phyloP scores from a whole-genome alignment of 2,329 filamentous ascomycete genomes.

The Aspergillus sp. region DNA sequence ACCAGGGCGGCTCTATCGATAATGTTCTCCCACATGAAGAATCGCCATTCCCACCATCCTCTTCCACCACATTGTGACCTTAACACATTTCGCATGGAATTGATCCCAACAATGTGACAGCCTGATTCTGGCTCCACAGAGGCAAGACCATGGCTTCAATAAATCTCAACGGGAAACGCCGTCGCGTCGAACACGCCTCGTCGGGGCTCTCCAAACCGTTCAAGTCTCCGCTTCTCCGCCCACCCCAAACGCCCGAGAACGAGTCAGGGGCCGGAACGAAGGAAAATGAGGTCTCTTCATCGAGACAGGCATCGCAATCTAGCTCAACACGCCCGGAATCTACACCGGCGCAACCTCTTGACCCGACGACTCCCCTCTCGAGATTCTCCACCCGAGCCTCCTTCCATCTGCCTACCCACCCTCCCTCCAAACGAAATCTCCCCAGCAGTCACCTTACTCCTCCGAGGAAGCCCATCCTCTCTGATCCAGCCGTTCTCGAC shows the following conservation, averaged over 20 bases:
- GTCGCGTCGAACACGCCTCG: constrained; percentile 57
- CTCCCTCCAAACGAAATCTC: constrained; percentile 8
- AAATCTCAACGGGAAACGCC: constrained; percentile 54
- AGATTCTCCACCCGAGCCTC: not conserved
- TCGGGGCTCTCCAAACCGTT: constrained; percentile 67
- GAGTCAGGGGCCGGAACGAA: not conserved
- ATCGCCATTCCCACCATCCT: not conserved
- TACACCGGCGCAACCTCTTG: not conserved
- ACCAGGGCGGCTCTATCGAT: constrained; percentile 12
- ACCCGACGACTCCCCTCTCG: not conserved
- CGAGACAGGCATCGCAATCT: not conserved
- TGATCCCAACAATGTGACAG: not conserved
- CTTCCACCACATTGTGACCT: not conserved
- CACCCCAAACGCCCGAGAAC: constrained; percentile 17
- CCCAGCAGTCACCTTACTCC: constrained; percentile 9
- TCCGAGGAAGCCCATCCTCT: constrained; percentile 9
- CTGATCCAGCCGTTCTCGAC: constrained; percentile 25
- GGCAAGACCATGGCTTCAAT: constrained; percentile 14
- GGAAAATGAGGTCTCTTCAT: not conserved
- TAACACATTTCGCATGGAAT: not conserved
- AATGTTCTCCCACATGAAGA: not conserved
- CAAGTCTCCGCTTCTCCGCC: constrained; percentile 63
- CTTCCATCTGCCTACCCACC: not conserved
- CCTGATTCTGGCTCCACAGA: not conserved
- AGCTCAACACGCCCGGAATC: not conserved